These are phyloP conservation scores for Ampelomyces quisqualis DNA, from an alignment of 2,329 filamentous ascomycete genomes.

Conservation along the genomic window DNA sequence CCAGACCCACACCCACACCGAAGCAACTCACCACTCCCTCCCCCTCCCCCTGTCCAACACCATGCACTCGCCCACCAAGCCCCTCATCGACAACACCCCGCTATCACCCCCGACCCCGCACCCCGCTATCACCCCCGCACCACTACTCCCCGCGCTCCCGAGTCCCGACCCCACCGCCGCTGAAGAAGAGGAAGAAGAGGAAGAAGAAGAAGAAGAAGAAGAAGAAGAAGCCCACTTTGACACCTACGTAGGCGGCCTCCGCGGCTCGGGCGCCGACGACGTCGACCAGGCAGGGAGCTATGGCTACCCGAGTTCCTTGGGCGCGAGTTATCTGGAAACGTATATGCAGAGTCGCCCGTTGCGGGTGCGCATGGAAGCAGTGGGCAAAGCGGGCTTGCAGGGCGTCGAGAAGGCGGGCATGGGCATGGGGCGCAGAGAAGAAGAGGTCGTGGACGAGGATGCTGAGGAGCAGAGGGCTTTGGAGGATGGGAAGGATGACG, in stretches of 20 bases:
- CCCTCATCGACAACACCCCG: conserved; percentile 15
- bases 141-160: conserved; percentile 16
- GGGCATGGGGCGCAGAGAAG: conserved; percentile 12
- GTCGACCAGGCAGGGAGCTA: conserved; percentile 39
- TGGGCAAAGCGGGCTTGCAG: conserved; percentile 31
- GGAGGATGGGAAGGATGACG: conserved; percentile 2
- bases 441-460: conserved; percentile 5
- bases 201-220: conserved; percentile 17
- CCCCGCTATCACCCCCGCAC: conserved; percentile 15
- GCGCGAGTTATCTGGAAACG: conserved; percentile 42
- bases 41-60: conserved; percentile 23
- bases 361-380: conserved; percentile 40
- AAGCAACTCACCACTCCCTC: conserved; percentile 38
- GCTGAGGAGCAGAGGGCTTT: conserved; percentile 1
- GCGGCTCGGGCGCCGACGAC: conserved; percentile 37
- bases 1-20: conserved; percentile 15
- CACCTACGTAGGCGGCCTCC: conserved; percentile 41
- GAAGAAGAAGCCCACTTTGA: conserved; percentile 13
- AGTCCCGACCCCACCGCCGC: conserved; percentile 22
- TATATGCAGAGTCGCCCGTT: conserved; percentile 42
- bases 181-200: conserved; percentile 17
- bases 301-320: conserved; percentile 38
- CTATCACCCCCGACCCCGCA: conserved; percentile 8
- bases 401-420: conserved; percentile 27
- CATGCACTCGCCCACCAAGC: conserved; percentile 26